Conservation (phyloP, 805 yeast species). For the Saccharomycopsis capsularis region DNA sequence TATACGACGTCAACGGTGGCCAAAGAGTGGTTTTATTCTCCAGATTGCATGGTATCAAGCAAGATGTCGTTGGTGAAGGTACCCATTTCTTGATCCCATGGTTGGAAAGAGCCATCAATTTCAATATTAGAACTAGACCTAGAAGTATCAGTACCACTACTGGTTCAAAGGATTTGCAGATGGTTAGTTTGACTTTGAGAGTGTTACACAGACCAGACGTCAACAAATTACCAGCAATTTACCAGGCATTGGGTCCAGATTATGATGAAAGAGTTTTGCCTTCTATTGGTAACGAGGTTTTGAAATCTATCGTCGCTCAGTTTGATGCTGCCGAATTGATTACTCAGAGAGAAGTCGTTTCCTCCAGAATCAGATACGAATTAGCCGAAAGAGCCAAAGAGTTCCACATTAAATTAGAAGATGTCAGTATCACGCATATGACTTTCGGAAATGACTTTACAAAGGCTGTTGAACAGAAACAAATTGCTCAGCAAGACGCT, state of each 20-base stretch:
- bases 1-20: conserved; percentile 96
- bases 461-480: conserved; percentile 97
- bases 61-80: conserved; percentile 90
- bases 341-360: conserved; percentile 93
- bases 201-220: conserved; percentile 95
- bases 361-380: conserved; percentile 82
- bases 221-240: conserved; percentile 68
- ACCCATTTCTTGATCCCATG: conserved; percentile 94
- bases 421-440: conserved; percentile 96
- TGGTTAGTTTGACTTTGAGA: conserved; percentile 86
- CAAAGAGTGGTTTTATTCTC: conserved; percentile 93
- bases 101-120: conserved; percentile 86
- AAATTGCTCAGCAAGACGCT: conserved; percentile 99
- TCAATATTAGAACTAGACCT: conserved; percentile 93
- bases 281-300: conserved; percentile 85
- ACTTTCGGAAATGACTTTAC: conserved; percentile 96
- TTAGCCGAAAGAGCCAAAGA: conserved; percentile 76
- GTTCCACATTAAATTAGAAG: conserved; percentile 87
- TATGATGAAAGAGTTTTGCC: conserved; percentile 94
- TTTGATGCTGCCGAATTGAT: conserved; percentile 95
- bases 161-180: conserved; percentile 95
- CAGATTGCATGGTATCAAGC: conserved; percentile 81
- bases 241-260: conserved; percentile 87
- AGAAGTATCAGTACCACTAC: conserved; percentile 90
- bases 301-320: conserved; percentile 86